These are phyloP conservation scores for Chlorociboria aeruginascens DNA, from an alignment of 495 filamentous ascomycete genomes.

Conservation along the genomic window DNA sequence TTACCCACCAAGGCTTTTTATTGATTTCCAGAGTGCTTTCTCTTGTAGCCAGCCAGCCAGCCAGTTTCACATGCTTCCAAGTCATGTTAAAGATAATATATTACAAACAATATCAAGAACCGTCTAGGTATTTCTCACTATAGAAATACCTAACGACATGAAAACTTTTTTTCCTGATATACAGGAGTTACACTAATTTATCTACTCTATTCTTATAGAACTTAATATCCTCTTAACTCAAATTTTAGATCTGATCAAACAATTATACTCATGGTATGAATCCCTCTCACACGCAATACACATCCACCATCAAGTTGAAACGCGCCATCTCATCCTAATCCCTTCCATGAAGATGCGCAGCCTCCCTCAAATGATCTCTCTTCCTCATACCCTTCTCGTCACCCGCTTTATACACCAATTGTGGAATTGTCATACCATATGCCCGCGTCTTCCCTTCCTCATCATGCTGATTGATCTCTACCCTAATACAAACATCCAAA, in stretches of 20 bases:
- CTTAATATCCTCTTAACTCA: not conserved
- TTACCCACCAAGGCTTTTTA: too few species aligned
- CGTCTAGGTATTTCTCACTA: too few species aligned
- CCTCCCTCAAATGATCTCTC: slow-evolving; percentile 7
- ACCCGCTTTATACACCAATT: slow-evolving; percentile 21
- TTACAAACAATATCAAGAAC: too few species aligned
- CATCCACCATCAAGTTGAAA: not conserved
- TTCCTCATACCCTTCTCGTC: slow-evolving; percentile 8
- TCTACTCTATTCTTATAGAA: not conserved
- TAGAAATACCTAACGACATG: too few species aligned
- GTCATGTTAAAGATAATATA: too few species aligned
- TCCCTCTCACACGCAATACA: not conserved
- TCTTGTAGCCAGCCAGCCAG: too few species aligned
- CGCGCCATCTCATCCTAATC: not conserved
- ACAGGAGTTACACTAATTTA: not conserved
- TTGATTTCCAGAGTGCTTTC: too few species aligned
- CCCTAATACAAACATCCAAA: slow-evolving; percentile 53
- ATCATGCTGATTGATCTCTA: slow-evolving; percentile 62
- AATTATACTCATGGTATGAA: too few species aligned
- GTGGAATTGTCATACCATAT: slow-evolving; percentile 55
- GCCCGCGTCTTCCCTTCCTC: slow-evolving; percentile 46
- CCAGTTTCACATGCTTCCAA: too few species aligned
- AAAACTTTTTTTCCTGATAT: too few species aligned
- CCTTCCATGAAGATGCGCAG: slow-evolving; percentile 1
- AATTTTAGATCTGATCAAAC: not conserved